Base-by-base conservation (phyloP, 177 flowering plant species). In the Vitis hybrid region DNA sequence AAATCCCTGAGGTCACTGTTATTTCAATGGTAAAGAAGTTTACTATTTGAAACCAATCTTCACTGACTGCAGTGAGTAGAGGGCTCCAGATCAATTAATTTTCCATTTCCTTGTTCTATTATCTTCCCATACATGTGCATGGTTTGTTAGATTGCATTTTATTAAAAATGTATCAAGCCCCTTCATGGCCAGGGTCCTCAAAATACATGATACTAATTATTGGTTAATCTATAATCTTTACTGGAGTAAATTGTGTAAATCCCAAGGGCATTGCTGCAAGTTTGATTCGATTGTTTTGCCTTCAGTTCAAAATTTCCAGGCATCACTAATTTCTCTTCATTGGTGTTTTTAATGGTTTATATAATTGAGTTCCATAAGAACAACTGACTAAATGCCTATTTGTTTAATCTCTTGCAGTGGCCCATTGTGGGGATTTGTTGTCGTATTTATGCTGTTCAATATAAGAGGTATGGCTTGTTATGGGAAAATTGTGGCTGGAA, bases 391-490 rank as follows among this genome's bases (percentile, higher is more conserved):
- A 21, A 39, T 64, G 51, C 15, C n/a, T 69, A 3, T 51, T 39
- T 68, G 48, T 72, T 78, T 11, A 65, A 69, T 83, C 60, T 67
- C 48, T 76, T 84, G 88, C 91, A 95, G 98, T 70, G 99, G 79
- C 16, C 97, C 88, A n/a, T 84, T 95, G 13, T 95, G 99, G 99
- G 96, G 97, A 78, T 93, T 95, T 72, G 98, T 95, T 68, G 94
- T 95, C 57, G 90, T 88, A 62, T 95, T 95, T 72, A 90, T 95
- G 99, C 83, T 93, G 76, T 95, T 91, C 74, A 93, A 95, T 72
- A 71, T 95, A 56, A 93, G 87, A 83, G 99, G 99, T 93, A 76
- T 14, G 75, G 11, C 56, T 16, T 51, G 3, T 45, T 16, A 18
- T 66, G 21, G 5, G 16, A 48, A 50, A 70, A 5, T 39, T 2